phyloP scores from a whole-genome alignment of 179 eudicot genomes.

The Patellifolia procumbens region DNA sequence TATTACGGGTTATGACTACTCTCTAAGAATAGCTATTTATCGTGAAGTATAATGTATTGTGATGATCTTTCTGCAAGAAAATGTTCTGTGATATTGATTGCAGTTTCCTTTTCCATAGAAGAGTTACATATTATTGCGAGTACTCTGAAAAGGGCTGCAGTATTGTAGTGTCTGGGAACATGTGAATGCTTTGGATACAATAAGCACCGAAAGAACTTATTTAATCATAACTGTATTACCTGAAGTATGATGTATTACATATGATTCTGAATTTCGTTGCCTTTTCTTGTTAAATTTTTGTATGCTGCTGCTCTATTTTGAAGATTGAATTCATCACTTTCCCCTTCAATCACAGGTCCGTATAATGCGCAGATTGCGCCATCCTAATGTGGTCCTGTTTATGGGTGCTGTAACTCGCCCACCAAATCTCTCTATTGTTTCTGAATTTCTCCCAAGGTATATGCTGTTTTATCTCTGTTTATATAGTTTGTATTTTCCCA shows the following conservation, averaged over 20 bases:
- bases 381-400: slow-evolving; percentile 93
- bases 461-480: slow-evolving; percentile 3
- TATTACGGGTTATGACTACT: background rate
- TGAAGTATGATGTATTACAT: too few species aligned
- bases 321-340: slow-evolving; percentile 8
- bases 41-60: background rate
- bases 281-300: too few species aligned
- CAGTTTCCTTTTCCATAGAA: background rate
- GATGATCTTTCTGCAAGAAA: background rate
- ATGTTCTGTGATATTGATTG: background rate
- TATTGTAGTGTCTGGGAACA: background rate
- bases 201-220: too few species aligned
- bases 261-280: too few species aligned
- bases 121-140: background rate
- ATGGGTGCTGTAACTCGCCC: slow-evolving; percentile 99
- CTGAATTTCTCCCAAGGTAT: slow-evolving; percentile 97
- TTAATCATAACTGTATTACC: too few species aligned
- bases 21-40: background rate
- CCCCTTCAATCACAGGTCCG: slow-evolving; percentile 63
- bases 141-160: background rate
- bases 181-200: background rate
- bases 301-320: background rate
- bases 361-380: slow-evolving; percentile 95
- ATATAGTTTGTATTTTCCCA: background rate
- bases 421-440: slow-evolving; percentile 89